Percentiles rank a stretch among this genome's conserved stretches.
Conservation (phyloP, 2,329 filamentous ascomycete species). For the Aspergillus uvarum region DNA sequence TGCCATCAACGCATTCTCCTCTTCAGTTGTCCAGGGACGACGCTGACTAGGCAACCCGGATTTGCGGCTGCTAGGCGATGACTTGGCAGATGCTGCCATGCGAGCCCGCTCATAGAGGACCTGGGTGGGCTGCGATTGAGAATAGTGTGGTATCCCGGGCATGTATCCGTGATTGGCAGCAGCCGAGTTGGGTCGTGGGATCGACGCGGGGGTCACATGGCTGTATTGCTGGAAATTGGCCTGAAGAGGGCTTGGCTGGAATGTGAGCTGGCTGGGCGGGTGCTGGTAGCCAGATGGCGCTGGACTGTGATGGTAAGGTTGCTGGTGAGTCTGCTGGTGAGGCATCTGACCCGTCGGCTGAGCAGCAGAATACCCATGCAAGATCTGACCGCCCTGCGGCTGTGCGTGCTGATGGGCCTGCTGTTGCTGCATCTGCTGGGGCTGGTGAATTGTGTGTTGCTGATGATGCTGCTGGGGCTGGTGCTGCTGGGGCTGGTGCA, state of each 20-base stretch:
- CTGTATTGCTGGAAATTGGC: conserved; percentile 45
- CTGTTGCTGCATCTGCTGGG: conserved; percentile 24
- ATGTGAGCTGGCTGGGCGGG: conserved; percentile 32
- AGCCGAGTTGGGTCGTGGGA: conserved; percentile 34
- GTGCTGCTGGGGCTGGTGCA: conserved; percentile 24
- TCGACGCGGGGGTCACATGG: conserved; percentile 32
- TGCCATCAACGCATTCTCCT: conserved; percentile 86
- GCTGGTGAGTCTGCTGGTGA: conserved; percentile 26
- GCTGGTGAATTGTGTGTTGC: conserved; percentile 22
- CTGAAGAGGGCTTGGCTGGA: conserved; percentile 43
- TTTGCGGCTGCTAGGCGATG: conserved; percentile 54
- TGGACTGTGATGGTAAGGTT: conserved; percentile 37
- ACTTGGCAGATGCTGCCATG: conserved; percentile 55
- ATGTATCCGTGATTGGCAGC: conserved; percentile 45
- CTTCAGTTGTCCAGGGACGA: conserved; percentile 82
- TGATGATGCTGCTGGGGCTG: conserved; percentile 30
- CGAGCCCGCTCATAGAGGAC: conserved; percentile 59
- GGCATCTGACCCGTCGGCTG: conserved; percentile 29
- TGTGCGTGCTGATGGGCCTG: conserved; percentile 18
- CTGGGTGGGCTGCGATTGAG: conserved; percentile 53
- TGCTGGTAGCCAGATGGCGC: conserved; percentile 39
- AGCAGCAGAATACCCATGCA: conserved; percentile 37
- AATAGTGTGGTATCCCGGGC: conserved; percentile 48
- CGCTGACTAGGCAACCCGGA: conserved; percentile 59
- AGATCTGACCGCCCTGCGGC: conserved; percentile 33